phyloP scores from a whole-genome alignment of 176 grass and related monocot species.

The Dendrocalamus sinicus region DNA sequence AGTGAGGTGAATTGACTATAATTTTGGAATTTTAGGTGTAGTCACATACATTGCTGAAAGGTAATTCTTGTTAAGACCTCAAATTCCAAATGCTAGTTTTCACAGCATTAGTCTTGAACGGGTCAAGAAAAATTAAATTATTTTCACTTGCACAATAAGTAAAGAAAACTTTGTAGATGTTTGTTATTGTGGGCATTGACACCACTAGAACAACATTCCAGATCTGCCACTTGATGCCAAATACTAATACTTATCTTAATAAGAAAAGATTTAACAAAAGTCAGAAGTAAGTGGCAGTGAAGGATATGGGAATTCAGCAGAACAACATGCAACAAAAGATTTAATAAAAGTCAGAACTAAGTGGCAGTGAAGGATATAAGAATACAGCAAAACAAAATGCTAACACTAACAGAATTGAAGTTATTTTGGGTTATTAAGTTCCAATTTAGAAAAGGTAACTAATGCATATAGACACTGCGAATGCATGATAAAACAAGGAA shows the following conservation, averaged over 20 bases:
- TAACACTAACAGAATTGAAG: neutral
- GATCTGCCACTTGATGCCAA: neutral
- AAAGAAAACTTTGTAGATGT: neutral
- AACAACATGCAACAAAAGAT: neutral
- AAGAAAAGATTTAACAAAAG: neutral
- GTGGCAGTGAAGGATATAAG: too few species aligned
- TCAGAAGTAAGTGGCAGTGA: neutral
- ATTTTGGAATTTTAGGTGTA: neutral
- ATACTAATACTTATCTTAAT: neutral
- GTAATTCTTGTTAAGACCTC: neutral
- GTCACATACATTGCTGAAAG: neutral
- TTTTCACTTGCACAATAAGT: neutral
- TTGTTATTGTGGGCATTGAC: neutral
- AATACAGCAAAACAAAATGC: neutral
- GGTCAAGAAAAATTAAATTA: neutral
- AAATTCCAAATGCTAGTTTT: neutral
- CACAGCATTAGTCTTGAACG: neutral
- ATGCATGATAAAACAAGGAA: neutral
- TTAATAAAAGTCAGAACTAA: neutral
- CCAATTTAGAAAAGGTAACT: neutral
- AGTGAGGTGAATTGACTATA: neutral
- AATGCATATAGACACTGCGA: neutral
- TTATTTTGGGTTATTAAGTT: slow-evolving; percentile 11
- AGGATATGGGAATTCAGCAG: neutral
- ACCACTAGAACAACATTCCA: neutral